Conservation (phyloP, 2,329 filamentous ascomycete genomes). For the Orbilia blumenaviensis region DNA sequence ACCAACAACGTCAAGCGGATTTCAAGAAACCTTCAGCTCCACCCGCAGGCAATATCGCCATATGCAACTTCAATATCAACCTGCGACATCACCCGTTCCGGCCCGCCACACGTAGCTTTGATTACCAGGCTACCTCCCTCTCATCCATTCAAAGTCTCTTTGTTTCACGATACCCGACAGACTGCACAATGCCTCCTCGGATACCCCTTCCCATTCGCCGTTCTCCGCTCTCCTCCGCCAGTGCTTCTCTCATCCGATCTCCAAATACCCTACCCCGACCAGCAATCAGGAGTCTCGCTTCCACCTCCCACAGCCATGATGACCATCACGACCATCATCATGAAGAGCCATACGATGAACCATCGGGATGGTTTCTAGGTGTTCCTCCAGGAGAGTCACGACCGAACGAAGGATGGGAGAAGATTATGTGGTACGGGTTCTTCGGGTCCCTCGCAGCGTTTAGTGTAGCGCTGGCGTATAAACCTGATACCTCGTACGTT, state of each 20-base stretch:
- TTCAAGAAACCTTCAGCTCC: conserved; percentile 39
- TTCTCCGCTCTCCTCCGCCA: conserved; percentile 53
- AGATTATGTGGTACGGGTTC: conserved; percentile 83
- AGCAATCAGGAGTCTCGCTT: conserved; percentile 35
- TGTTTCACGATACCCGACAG: background rate
- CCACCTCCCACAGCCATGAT: conserved; percentile 55
- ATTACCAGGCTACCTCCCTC: conserved; percentile 12
- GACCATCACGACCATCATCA: conserved; percentile 64
- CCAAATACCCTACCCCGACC: conserved; percentile 38
- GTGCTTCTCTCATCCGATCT: conserved; percentile 43
- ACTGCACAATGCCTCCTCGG: conserved; percentile 46
- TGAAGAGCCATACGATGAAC: conserved; percentile 86
- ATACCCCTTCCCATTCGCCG: conserved; percentile 50
- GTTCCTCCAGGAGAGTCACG: conserved; percentile 95
- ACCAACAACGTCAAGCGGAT: conserved; percentile 49
- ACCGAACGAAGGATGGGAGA: conserved; percentile 96
- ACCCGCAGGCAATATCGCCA: conserved; percentile 7
- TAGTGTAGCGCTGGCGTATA: conserved; percentile 86
- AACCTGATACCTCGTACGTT: conserved; percentile 97
- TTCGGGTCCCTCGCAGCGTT: conserved; percentile 78
- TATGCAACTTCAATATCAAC: conserved; percentile 10
- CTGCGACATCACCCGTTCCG: conserved; percentile 13
- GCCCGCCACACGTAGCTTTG: background rate
- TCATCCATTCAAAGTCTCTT: background rate
- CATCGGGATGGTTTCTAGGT: conserved; percentile 90